These are phyloP conservation scores for Mrakia hoshinonis DNA, from an alignment of 768 basidiomycete species.

Conservation along the genomic window DNA sequence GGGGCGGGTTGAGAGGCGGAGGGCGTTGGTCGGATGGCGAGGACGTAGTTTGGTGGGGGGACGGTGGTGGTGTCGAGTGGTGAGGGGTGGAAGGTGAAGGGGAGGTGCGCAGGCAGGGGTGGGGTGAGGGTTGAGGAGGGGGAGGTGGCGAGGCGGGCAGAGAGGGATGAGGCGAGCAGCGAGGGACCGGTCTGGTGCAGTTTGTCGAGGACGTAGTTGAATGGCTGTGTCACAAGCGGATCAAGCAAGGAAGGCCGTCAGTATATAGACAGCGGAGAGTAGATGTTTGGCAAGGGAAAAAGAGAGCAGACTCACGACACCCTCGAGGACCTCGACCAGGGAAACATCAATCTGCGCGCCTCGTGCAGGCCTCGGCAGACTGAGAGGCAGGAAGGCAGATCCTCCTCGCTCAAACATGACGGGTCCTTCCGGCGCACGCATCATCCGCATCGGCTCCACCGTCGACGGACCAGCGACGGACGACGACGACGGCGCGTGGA, in stretches of 20 bases:
- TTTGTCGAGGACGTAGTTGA: constrained; percentile 16
- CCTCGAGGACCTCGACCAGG: constrained; percentile 14
- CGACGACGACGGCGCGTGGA: background rate
- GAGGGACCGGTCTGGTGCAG: constrained; percentile 15
- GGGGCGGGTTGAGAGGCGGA: background rate
- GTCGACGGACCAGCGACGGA: background rate
- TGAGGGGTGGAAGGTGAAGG: background rate
- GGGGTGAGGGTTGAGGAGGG: background rate
- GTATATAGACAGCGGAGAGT: background rate
- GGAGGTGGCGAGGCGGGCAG: background rate
- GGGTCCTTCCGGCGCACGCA: background rate
- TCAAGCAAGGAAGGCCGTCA: background rate
- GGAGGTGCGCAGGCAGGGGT: constrained; percentile 10
- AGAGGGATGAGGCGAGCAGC: constrained; percentile 16
- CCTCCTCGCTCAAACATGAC: constrained; percentile 8
- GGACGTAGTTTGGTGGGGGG: constrained; percentile 25
- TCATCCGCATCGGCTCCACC: background rate
- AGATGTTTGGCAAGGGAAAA: background rate
- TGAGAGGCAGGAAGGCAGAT: constrained; percentile 13
- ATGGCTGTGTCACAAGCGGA: constrained; percentile 2
- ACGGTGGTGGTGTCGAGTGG: background rate
- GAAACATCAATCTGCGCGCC: constrained; percentile 17
- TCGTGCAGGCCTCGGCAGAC: constrained; percentile 21
- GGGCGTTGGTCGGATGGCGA: constrained; percentile 25
- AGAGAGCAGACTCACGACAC: constrained; percentile 16